Evolutionary conservation across 768 basidiomycete species (phyloP).

Genomic region (Psilocybe subaeruginosa): DNA sequence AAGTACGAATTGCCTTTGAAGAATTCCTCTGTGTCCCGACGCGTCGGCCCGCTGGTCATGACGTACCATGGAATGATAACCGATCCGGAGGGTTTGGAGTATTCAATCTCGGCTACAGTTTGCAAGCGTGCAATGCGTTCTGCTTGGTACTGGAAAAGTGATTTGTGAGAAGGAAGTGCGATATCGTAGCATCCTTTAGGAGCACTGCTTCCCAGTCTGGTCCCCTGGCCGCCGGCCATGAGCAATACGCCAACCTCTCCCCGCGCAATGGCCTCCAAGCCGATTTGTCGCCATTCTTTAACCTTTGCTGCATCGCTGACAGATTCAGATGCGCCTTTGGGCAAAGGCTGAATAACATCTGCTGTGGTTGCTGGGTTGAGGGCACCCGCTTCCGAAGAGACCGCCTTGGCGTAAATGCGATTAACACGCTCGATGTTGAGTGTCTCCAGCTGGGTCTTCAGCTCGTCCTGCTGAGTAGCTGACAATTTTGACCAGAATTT

Average conservation of each 20-base stretch:
- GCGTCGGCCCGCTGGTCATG: slow-evolving; percentile 98
- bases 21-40: slow-evolving; percentile 82
- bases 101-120: slow-evolving; percentile 64
- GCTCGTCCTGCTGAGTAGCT: slow-evolving; percentile 59
- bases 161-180: slow-evolving; percentile 89
- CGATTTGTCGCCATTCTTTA: slow-evolving; percentile 74
- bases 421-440: slow-evolving; percentile 94
- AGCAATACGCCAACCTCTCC: slow-evolving; percentile 93
- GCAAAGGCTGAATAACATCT: slow-evolving; percentile 79
- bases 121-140: slow-evolving; percentile 90
- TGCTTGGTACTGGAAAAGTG: slow-evolving; percentile 97
- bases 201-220: slow-evolving; percentile 85
- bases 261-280: slow-evolving; percentile 78
- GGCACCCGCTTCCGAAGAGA: slow-evolving; percentile 62
- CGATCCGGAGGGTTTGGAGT: slow-evolving; percentile 52
- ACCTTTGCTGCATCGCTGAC: slow-evolving; percentile 58
- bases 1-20: slow-evolving; percentile 81
- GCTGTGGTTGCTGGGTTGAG: slow-evolving; percentile 36
- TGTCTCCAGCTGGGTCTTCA: slow-evolving; percentile 71
- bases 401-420: slow-evolving; percentile 79
- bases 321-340: slow-evolving; percentile 72
- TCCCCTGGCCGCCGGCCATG: slow-evolving; percentile 99
- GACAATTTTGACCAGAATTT: slow-evolving; percentile 82
- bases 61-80: slow-evolving; percentile 95
- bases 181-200: slow-evolving; percentile 99